Conservation (phyloP, 139 green algal genomes). For the Deuterostichococcus epilithicus region DNA sequence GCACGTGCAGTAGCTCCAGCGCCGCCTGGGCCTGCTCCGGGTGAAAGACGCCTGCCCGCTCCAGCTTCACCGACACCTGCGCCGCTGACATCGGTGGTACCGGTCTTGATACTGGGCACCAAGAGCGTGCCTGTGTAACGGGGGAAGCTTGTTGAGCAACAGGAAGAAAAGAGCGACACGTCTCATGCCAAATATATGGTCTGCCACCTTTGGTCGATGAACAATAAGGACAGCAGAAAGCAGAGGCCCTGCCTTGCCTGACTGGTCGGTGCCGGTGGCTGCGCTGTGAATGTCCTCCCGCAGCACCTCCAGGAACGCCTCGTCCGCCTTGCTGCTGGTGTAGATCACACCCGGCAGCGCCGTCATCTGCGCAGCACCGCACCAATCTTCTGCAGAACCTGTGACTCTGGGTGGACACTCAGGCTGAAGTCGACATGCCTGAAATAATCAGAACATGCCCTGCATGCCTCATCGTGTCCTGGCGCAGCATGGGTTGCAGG, state of each 20-base stretch:
- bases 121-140: no score
- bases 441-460: background rate
- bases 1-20: constrained; percentile 19
- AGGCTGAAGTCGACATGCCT: background rate
- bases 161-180: no score
- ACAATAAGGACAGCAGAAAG: constrained; percentile 15
- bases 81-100: no score
- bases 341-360: constrained; percentile 41
- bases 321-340: constrained; percentile 41
- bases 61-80: background rate
- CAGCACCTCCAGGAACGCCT: constrained; percentile 31
- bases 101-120: no score
- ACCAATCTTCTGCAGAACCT: background rate
- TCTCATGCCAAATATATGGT: no score
- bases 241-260: background rate
- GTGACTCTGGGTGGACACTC: background rate
- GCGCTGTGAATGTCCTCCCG: background rate
- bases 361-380: background rate
- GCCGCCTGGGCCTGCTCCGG: constrained; percentile 2
- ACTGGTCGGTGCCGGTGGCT: background rate
- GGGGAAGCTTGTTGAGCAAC: no score
- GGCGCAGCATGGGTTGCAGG: no score
- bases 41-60: constrained; percentile 19
- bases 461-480: no score
- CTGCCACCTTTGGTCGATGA: no score